Conservation (phyloP, 768 basidiomycete genomes). For the Psilocybe tampanensis region DNA sequence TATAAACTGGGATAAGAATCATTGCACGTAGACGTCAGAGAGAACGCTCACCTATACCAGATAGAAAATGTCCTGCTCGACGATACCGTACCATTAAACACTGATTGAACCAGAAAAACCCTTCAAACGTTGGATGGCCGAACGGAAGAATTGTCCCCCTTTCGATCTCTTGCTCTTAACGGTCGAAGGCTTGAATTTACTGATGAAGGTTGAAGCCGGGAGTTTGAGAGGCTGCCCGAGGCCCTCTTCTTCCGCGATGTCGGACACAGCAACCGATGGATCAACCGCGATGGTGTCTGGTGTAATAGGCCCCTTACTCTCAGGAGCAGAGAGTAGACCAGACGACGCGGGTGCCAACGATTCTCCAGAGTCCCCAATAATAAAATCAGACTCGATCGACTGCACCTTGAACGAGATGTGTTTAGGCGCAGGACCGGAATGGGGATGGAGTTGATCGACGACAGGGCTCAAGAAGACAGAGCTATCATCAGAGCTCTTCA, state of each 20-base stretch:
- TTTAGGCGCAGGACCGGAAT: not conserved
- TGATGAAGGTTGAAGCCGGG: slow-evolving; percentile 3
- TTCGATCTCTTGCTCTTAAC: slow-evolving; percentile 28
- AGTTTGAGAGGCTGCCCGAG: slow-evolving; percentile 29
- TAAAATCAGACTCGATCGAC: slow-evolving; percentile 10
- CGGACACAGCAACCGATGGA: slow-evolving; percentile 44
- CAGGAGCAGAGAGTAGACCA: slow-evolving; percentile 30
- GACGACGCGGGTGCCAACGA: slow-evolving; percentile 20
- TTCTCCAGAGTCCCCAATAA: slow-evolving; percentile 16
- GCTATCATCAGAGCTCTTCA: slow-evolving; percentile 31
- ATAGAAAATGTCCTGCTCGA: not conserved
- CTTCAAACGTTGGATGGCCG: slow-evolving; percentile 40
- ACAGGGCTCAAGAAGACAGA: slow-evolving; percentile 39
- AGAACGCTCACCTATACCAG: not conserved
- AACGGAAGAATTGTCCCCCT: slow-evolving; percentile 36
- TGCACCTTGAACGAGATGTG: not conserved
- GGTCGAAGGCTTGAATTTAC: slow-evolving; percentile 11
- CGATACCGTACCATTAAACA: not conserved
- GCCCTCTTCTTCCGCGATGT: slow-evolving; percentile 40
- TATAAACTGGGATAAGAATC: not conserved
- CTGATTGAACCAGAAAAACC: slow-evolving; percentile 30
- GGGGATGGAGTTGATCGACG: slow-evolving; percentile 25
- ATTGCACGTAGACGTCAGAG: not conserved
- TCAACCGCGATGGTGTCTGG: slow-evolving; percentile 45
- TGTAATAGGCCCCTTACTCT: slow-evolving; percentile 52